Evolutionary conservation across 495 filamentous ascomycete genomes (phyloP).

Genomic region (Aspergillus indologenus): DNA sequence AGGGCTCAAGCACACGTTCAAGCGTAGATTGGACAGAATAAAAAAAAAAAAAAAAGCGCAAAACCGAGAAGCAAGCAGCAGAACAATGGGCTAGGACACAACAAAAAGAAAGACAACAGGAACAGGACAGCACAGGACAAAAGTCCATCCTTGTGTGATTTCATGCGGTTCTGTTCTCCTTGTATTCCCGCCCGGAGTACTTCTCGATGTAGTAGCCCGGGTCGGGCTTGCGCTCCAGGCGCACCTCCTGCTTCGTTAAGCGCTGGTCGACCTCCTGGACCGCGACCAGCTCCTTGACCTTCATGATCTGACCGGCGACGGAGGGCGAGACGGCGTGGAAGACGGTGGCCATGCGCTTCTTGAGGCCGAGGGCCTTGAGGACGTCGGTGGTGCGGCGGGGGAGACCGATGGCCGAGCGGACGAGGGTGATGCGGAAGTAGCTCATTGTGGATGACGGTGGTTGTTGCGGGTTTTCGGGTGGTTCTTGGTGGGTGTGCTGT

Average conservation of each 20-base stretch:
- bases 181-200: constrained; percentile 33
- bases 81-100: too few species aligned
- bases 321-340: constrained; percentile 84
- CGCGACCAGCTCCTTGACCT: constrained; percentile 90
- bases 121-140: constrained; percentile 17
- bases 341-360: constrained; percentile 81
- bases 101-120: constrained; percentile 3
- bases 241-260: constrained; percentile 71
- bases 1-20: too few species aligned
- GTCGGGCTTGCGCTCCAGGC: constrained; percentile 71
- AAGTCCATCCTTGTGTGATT: neutral
- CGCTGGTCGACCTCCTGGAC: constrained; percentile 76
- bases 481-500: neutral
- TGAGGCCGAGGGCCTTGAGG: constrained; percentile 83
- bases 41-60: too few species aligned
- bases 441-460: constrained; percentile 60
- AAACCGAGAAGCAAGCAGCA: too few species aligned
- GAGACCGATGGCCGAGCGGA: constrained; percentile 90
- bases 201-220: constrained; percentile 83
- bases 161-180: constrained; percentile 22
- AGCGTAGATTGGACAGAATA: too few species aligned
- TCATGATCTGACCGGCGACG: constrained; percentile 93
- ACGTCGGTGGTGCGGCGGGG: constrained; percentile 77
- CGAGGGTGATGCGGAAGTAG: constrained; percentile 92
- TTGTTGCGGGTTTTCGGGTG: neutral